Percentiles rank a stretch among this genome's conserved stretches.
These are phyloP conservation scores for Solanum lignicaule DNA, from an alignment of 257 asterid species.

Conservation along the genomic window DNA sequence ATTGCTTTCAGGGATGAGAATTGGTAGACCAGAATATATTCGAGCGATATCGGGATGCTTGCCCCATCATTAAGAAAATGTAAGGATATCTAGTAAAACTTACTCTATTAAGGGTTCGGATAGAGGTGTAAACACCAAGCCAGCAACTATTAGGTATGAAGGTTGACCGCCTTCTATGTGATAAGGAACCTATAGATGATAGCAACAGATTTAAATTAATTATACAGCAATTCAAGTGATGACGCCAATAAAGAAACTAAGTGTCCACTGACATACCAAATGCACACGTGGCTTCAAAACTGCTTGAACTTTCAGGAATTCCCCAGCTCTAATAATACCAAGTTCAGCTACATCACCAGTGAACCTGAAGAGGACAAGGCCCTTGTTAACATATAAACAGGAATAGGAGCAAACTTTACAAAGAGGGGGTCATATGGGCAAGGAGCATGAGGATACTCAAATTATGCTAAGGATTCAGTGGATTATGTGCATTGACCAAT, in stretches of 20 bases:
- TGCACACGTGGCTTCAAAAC: constrained; percentile 63
- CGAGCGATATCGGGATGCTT: not conserved
- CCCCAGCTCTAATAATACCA: constrained; percentile 77
- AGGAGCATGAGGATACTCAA: not conserved
- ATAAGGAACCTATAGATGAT: constrained; percentile 69
- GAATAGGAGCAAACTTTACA: not conserved
- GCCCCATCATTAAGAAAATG: not conserved
- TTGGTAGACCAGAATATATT: not conserved
- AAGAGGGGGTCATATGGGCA: not conserved
- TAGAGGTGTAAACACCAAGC: constrained; percentile 95
- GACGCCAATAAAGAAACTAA: not conserved
- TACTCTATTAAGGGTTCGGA: constrained; percentile 91
- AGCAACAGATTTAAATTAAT: constrained; percentile 11
- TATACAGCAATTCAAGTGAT: not conserved
- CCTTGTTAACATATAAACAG: not conserved
- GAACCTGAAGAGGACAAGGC: constrained; percentile 36
- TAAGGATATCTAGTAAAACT: constrained; percentile 13
- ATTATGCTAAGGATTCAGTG: not conserved
- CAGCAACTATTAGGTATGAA: constrained; percentile 86
- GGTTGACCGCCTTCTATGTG: constrained; percentile 92
- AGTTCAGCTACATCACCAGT: constrained; percentile 79
- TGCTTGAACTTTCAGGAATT: constrained; percentile 58
- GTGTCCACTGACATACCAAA: constrained; percentile 38
- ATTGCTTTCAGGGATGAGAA: not conserved
- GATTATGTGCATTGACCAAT: not conserved